Evolutionary conservation across 2,329 filamentous ascomycete genomes (phyloP).

Genomic region (Coniochaeta ligniaria): DNA sequence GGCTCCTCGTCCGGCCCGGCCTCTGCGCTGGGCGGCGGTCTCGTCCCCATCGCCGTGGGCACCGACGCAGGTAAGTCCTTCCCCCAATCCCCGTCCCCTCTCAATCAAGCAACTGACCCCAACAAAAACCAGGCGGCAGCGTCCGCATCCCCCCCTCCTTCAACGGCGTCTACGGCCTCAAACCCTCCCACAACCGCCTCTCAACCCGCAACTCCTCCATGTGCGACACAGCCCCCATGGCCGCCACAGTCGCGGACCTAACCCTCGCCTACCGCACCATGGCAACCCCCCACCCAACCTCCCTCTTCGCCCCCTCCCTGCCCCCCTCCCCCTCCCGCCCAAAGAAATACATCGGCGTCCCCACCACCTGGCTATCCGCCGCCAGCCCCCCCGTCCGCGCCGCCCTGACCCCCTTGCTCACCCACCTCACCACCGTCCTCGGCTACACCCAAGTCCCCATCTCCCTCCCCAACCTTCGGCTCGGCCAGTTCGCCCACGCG

Average conservation of each 20-base stretch:
- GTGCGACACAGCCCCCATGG: constrained; percentile 67
- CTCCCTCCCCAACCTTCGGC: constrained; percentile 55
- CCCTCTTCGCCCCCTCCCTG: constrained; percentile 54
- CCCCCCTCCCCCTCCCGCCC: constrained; percentile 30
- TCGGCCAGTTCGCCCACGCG: constrained; percentile 71
- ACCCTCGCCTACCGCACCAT: constrained; percentile 77
- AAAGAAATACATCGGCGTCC: constrained; percentile 64
- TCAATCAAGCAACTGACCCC: too few relatives aligned
- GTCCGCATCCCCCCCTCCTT: constrained; percentile 67
- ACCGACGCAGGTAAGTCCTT: constrained; percentile 47
- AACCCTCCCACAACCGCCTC: constrained; percentile 67
- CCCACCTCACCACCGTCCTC: constrained; percentile 45
- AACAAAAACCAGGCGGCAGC: constrained; percentile 49
- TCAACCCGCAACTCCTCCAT: constrained; percentile 46
- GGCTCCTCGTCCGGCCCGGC: constrained; percentile 74
- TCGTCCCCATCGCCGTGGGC: constrained; percentile 69
- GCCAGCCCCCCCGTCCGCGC: constrained; percentile 57
- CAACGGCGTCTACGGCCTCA: constrained; percentile 77
- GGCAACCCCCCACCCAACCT: constrained; percentile 57
- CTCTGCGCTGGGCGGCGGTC: constrained; percentile 61
- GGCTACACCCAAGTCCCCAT: constrained; percentile 51
- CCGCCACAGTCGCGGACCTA: constrained; percentile 68
- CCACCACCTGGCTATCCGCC: constrained; percentile 60
- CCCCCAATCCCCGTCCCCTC: background rate
- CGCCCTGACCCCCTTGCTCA: constrained; percentile 55